Percentiles rank a stretch among this genome's conserved stretches.
These are phyloP conservation scores for Naumovozyma baii DNA, from an alignment of 805 yeast species.

Conservation along the genomic window DNA sequence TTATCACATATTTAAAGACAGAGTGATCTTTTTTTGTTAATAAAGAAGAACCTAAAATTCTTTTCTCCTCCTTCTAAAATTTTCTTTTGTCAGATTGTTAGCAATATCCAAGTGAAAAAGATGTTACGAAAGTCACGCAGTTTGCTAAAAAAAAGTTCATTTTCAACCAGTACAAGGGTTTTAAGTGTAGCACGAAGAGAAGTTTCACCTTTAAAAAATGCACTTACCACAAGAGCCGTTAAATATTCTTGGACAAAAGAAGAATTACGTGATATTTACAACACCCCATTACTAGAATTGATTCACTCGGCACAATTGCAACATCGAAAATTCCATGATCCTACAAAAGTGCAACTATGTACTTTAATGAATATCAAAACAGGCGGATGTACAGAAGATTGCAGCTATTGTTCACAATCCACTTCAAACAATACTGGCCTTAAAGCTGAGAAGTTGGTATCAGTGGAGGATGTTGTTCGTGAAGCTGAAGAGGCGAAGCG, in stretches of 20 bases:
- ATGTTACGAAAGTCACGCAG: not conserved
- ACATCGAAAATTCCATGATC: constrained; percentile 60
- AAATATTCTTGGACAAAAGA: constrained; percentile 46
- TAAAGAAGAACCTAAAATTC: too few relatives aligned
- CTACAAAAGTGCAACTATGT: constrained; percentile 62
- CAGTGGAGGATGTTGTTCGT: constrained; percentile 50
- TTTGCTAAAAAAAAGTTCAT: not conserved
- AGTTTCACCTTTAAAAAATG: constrained; percentile 14
- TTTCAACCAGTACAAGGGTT: not conserved
- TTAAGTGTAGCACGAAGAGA: not conserved
- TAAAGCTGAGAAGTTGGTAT: constrained; percentile 56
- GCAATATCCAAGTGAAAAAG: not conserved
- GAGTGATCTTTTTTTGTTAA: too few relatives aligned
- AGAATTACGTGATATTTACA: constrained; percentile 50
- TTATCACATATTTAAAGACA: too few relatives aligned
- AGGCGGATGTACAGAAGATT: constrained; percentile 78
- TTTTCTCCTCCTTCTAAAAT: not conserved
- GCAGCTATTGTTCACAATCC: constrained; percentile 75
- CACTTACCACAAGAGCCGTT: constrained; percentile 27
- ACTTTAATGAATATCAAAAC: constrained; percentile 65
- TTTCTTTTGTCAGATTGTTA: not conserved
- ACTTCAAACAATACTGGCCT: constrained; percentile 58
- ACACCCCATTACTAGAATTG: constrained; percentile 57
- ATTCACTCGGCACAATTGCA: constrained; percentile 51
- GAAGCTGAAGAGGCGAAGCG: constrained; percentile 57